Conservation (phyloP, 78 protist species). For the Speleostelium caveatum region DNA sequence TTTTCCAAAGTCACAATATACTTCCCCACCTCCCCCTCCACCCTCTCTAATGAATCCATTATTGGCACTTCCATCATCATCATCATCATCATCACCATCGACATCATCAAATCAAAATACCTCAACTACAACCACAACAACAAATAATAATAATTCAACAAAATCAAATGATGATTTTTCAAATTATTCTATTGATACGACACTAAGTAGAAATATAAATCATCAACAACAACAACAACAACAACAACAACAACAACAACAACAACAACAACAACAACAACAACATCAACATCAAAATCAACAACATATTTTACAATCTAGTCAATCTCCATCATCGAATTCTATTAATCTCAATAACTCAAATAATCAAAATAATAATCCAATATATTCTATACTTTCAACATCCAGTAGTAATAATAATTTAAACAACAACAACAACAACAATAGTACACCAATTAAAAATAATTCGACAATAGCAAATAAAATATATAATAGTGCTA, state of each 20-base stretch:
- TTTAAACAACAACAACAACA: not conserved
- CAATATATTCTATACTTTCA: too few species aligned
- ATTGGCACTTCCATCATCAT: not conserved
- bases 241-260: not conserved
- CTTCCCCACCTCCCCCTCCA: not conserved
- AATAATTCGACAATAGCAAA: not conserved
- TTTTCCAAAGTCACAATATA: slow-evolving; percentile 13
- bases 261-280: slow-evolving; percentile 7
- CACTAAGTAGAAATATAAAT: not conserved
- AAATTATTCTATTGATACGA: not conserved
- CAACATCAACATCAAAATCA: not conserved
- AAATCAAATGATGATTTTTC: not conserved
- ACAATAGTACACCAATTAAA: not conserved
- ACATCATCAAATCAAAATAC: not conserved
- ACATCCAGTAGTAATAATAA: not conserved
- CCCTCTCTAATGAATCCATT: not conserved
- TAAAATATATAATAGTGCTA: too few species aligned
- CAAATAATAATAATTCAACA: not conserved
- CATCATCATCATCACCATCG: not conserved
- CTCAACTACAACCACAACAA: not conserved
- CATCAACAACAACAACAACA: not conserved
- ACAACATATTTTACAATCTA: too few species aligned
- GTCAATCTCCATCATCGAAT: too few species aligned
- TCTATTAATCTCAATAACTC: not conserved
- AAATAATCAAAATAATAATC: not conserved